Conservation (phyloP, 306 rosid genomes). For the Medicago lupulina region DNA sequence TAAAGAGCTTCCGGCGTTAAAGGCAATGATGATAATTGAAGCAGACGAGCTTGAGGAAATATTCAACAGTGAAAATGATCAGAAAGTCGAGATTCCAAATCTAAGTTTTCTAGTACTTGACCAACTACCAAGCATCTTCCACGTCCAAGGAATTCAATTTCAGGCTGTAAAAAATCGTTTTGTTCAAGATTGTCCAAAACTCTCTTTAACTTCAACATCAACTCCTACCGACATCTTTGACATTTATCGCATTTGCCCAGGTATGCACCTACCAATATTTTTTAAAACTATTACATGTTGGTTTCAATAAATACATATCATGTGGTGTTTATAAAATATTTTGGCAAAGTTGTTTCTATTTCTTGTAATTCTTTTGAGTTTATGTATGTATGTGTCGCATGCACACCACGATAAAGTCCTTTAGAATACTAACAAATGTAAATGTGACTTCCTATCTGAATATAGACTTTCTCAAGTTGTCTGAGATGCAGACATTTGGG, state of each 20-base stretch:
- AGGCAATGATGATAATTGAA: accelerated
- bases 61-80: background rate
- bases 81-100: constrained; percentile 6
- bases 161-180: background rate
- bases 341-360: too few relatives aligned
- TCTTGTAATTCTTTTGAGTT: too few relatives aligned
- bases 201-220: background rate
- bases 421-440: too few relatives aligned
- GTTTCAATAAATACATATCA: too few relatives aligned
- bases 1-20: background rate
- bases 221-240: background rate
- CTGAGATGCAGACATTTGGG: too few relatives aligned
- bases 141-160: background rate
- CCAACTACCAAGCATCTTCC: background rate
- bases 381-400: too few relatives aligned
- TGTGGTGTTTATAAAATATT: too few relatives aligned
- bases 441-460: too few relatives aligned
- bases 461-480: too few relatives aligned
- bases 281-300: background rate
- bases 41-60: constrained; percentile 22
- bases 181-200: background rate
- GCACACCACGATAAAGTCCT: too few relatives aligned
- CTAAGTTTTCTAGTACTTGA: background rate
- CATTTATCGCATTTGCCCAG: background rate
- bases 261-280: background rate